Conservation (phyloP, 2,329 filamentous ascomycete species). For the Trichoderma pleuroti region DNA sequence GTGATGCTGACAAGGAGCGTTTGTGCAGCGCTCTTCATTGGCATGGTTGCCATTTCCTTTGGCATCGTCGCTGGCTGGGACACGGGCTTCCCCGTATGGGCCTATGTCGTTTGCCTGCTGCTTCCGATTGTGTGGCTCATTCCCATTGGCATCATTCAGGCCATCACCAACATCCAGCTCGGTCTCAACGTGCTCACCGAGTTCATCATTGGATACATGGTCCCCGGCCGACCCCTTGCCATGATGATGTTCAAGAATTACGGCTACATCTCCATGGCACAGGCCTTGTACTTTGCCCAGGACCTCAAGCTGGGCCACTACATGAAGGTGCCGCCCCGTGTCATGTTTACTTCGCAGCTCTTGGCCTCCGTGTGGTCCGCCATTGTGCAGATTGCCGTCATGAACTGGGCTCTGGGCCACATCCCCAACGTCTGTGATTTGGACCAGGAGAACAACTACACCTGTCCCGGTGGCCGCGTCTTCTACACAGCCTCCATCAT, state of each 20-base stretch:
- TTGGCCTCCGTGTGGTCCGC: conserved; percentile 59
- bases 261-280: conserved; percentile 64
- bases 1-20: conserved; percentile 6
- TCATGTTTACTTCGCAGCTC: conserved; percentile 59
- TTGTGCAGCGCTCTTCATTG: conserved; percentile 41
- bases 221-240: conserved; percentile 65
- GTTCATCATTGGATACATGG: conserved; percentile 70
- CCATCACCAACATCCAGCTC: conserved; percentile 59
- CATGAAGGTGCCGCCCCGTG: conserved; percentile 62
- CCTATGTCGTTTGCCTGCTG: conserved; percentile 53
- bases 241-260: conserved; percentile 80
- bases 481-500: conserved; percentile 68
- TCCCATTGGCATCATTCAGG: conserved; percentile 59
- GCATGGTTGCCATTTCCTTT: conserved; percentile 55
- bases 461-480: conserved; percentile 51
- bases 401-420: conserved; percentile 61
- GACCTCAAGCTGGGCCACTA: conserved; percentile 68
- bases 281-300: conserved; percentile 62
- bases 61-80: conserved; percentile 53
- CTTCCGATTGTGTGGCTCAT: conserved; percentile 58
- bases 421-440: conserved; percentile 61
- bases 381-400: conserved; percentile 59
- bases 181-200: conserved; percentile 71
- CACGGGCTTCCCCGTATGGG: conserved; percentile 57
- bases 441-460: conserved; percentile 54